Evolutionary conservation across 768 basidiomycete species (phyloP).

Genomic region (Kwoniella newhampshirensis): DNA sequence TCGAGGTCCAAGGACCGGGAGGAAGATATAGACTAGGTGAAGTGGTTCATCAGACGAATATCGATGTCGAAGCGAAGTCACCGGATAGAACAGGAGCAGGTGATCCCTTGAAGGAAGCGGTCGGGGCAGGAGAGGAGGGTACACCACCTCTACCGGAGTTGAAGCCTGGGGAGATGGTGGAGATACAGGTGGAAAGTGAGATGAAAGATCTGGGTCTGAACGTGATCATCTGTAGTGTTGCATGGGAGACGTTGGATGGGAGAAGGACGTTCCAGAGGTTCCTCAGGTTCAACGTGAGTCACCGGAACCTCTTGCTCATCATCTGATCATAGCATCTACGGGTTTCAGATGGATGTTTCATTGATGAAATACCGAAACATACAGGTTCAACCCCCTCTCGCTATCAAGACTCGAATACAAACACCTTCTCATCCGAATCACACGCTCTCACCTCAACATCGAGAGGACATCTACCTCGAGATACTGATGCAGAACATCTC

Average conservation of each 20-base stretch:
- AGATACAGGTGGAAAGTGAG: constrained; percentile 74
- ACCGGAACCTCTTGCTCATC: background rate
- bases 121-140: constrained; percentile 49
- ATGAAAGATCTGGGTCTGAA: constrained; percentile 93
- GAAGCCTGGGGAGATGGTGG: constrained; percentile 60
- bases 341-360: background rate
- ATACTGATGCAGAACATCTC: constrained; percentile 89
- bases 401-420: constrained; percentile 93
- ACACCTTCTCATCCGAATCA: constrained; percentile 71
- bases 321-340: background rate
- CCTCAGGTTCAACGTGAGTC: constrained; percentile 82
- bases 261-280: constrained; percentile 72
- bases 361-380: background rate
- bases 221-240: constrained; percentile 79
- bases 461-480: constrained; percentile 85
- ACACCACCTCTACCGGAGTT: constrained; percentile 58
- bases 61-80: constrained; percentile 59
- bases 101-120: constrained; percentile 54
- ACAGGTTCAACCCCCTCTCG: constrained; percentile 89
- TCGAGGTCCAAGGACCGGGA: constrained; percentile 76
- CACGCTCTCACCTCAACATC: constrained; percentile 62
- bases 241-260: constrained; percentile 66
- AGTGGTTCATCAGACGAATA: constrained; percentile 26
- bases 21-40: constrained; percentile 57
- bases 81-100: constrained; percentile 16